Evolutionary conservation across 2,329 filamentous ascomycete genomes (phyloP).

Genomic region (Venturia oleaginea): DNA sequence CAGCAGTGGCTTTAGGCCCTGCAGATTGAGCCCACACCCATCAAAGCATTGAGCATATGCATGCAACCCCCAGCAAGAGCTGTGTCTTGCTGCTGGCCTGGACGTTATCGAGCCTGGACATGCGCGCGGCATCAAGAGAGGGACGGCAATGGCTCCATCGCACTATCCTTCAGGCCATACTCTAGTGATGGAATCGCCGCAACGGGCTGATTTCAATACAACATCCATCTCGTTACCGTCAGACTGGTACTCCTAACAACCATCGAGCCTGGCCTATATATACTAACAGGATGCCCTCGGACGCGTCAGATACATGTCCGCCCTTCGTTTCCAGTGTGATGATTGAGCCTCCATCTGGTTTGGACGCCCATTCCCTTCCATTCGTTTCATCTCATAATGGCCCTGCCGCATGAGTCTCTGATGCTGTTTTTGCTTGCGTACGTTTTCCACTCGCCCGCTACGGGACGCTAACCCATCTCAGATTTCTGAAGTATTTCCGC

Average conservation of each 20-base stretch:
- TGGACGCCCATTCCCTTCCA: slow-evolving; percentile 12
- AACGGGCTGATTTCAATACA: slow-evolving; percentile 14
- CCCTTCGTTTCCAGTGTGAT: slow-evolving; percentile 11
- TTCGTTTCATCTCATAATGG: slow-evolving; percentile 13
- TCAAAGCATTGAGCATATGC: background rate
- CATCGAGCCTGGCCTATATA: slow-evolving; percentile 12
- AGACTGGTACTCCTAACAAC: slow-evolving; percentile 4
- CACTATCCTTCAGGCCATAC: slow-evolving; percentile 11
- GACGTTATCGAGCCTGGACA: slow-evolving; percentile 2
- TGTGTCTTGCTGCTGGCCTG: slow-evolving; percentile 5
- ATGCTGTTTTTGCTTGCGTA: slow-evolving; percentile 8
- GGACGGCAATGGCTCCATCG: slow-evolving; percentile 1
- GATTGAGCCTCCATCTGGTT: slow-evolving; percentile 10
- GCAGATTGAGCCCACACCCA: slow-evolving; percentile 7
- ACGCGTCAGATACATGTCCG: background rate
- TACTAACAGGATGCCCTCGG: slow-evolving; percentile 7
- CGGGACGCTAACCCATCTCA: background rate
- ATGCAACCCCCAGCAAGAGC: slow-evolving; percentile 7
- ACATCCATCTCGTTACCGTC: slow-evolving; percentile 12
- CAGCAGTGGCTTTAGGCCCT: background rate
- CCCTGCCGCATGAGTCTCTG: background rate
- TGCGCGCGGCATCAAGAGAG: slow-evolving; percentile 9
- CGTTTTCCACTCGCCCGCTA: background rate
- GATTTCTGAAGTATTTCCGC: slow-evolving; percentile 59
- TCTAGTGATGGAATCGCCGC: slow-evolving; percentile 10